Conservation (phyloP, 257 asterid species). For the Fraxinus anomala region DNA sequence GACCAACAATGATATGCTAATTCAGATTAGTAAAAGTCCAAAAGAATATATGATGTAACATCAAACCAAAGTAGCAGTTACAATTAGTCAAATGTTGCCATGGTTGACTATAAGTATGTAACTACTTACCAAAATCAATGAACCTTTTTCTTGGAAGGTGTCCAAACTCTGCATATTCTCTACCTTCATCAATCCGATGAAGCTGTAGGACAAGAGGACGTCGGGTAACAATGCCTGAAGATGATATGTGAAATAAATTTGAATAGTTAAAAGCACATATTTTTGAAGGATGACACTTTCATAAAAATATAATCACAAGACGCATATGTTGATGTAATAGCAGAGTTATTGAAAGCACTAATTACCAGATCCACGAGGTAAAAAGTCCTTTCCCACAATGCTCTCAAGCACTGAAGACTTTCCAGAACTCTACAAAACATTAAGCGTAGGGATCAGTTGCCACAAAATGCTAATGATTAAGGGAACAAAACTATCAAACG, state of each 20-base stretch:
- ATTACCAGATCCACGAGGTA: slow-evolving; percentile 86
- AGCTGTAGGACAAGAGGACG: slow-evolving; percentile 86
- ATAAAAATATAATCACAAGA: background rate
- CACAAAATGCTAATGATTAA: slow-evolving; percentile 1
- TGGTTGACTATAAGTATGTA: background rate
- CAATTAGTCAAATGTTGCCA: background rate
- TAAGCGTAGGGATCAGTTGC: slow-evolving; percentile 11
- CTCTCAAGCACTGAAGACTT: slow-evolving; percentile 82
- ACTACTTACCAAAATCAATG: slow-evolving; percentile 48
- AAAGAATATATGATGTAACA: background rate
- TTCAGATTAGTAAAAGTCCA: background rate
- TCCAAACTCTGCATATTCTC: slow-evolving; percentile 84
- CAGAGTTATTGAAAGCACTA: slow-evolving; percentile 10
- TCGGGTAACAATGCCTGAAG: slow-evolving; percentile 72
- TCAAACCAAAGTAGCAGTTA: background rate
- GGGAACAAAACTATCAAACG: slow-evolving; percentile 4
- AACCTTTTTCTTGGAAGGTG: slow-evolving; percentile 53
- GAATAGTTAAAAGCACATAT: background rate
- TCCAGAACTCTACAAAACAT: slow-evolving; percentile 68
- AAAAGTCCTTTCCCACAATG: slow-evolving; percentile 72
- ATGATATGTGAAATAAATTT: slow-evolving; percentile 1
- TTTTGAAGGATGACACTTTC: background rate
- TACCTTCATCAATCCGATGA: slow-evolving; percentile 67
- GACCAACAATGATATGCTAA: background rate
- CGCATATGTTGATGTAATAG: slow-evolving; percentile 5